phyloP scores from a whole-genome alignment of 441 rosid genomes.

The Gossypium armourianum region DNA sequence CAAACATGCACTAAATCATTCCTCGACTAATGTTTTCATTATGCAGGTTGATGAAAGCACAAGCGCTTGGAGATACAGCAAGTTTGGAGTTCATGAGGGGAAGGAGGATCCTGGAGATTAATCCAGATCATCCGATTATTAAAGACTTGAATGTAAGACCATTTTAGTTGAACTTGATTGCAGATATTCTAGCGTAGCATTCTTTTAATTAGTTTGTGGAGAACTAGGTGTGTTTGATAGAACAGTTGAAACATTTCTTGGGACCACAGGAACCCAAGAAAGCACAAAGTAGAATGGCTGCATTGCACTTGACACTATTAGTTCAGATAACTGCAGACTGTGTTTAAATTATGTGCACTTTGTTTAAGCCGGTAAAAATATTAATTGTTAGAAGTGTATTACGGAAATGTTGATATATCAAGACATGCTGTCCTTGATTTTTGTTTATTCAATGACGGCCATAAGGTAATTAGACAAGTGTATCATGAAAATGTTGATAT shows the following conservation, averaged over 20 bases:
- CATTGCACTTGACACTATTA: neutral
- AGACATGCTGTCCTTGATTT: neutral
- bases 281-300: neutral
- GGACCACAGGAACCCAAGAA: neutral
- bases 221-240: neutral
- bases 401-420: neutral
- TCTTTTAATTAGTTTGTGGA: neutral
- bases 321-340: neutral
- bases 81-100: constrained; percentile 98
- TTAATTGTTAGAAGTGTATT: neutral
- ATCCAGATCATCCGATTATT: constrained; percentile 80
- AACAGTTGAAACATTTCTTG: neutral
- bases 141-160: constrained; percentile 73
- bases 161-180: neutral
- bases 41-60: constrained; percentile 88
- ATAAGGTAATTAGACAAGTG: neutral
- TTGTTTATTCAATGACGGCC: neutral
- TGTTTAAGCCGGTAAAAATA: neutral
- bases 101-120: constrained; percentile 80
- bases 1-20: neutral
- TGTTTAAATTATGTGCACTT: neutral
- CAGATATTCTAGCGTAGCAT: neutral
- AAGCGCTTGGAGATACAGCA: constrained; percentile 85
- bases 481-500: neutral
- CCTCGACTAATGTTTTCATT: neutral